Conservation (phyloP, 2,329 filamentous ascomycete species). For the Scedosporium apiospermum region DNA sequence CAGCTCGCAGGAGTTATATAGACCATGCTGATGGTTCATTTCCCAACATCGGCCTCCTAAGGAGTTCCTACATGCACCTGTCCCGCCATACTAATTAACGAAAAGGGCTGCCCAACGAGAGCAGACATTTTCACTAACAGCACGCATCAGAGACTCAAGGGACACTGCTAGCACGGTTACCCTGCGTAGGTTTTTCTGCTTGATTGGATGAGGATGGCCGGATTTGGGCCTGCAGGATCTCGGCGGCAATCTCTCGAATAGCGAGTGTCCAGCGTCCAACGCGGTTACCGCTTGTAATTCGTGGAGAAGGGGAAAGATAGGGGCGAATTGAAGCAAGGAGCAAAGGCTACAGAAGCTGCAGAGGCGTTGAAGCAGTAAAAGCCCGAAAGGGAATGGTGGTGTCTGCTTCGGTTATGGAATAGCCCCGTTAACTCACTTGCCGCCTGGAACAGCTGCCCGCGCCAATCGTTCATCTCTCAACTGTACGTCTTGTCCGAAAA, state of each 20-base stretch:
- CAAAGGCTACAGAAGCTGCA: too few relatives aligned
- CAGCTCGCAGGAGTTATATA: too few relatives aligned
- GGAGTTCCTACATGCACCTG: not conserved
- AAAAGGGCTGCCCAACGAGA: not conserved
- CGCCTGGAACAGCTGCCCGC: too few relatives aligned
- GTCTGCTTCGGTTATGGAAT: not conserved
- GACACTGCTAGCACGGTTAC: not conserved
- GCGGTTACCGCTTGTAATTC: not conserved
- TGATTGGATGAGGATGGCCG: slow-evolving; percentile 1
- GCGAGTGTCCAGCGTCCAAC: not conserved
- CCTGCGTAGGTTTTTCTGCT: not conserved
- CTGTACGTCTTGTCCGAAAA: too few relatives aligned
- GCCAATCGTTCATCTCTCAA: too few relatives aligned
- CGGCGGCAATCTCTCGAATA: not conserved
- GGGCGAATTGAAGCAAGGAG: too few relatives aligned
- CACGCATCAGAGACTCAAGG: not conserved
- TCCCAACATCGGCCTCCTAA: not conserved
- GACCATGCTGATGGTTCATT: too few relatives aligned
- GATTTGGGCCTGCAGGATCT: not conserved
- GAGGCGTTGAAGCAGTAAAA: too few relatives aligned
- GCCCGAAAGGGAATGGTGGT: too few relatives aligned
- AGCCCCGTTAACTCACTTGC: not conserved
- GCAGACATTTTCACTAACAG: not conserved
- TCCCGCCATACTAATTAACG: not conserved
- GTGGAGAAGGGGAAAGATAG: not conserved